Base-by-base conservation (phyloP, 805 yeast species). In the Yarrowia deformans region DNA sequence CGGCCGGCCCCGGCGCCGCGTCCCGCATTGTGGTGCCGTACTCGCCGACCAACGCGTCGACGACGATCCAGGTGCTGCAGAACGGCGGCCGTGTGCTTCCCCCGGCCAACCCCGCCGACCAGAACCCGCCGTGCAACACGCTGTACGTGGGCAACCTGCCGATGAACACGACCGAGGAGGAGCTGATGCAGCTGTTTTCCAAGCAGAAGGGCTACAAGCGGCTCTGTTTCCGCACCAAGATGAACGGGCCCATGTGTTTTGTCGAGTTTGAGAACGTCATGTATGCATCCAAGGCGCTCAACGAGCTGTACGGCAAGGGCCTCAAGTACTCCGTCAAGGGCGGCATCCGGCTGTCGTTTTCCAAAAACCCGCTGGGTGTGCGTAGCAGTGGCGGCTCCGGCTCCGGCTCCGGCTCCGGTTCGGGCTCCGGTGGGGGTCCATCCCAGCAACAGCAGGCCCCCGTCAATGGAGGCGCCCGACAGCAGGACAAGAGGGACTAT, bases 41-140 rank as follows among this genome's bases (percentile, higher is more conserved):
- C 69, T 74, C 76, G 19, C 77, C 78, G 13, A 73, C 73, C 12
- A 75, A 75, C 67, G 74, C 75, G 46, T 72, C 73, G 14, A 75
- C 74, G 55, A 76, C 81, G 5, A 71, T 78, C 35, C 79, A 79
- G 68, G 79, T 77, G 46, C 73, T 79, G 70, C 81, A 79, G 71
- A 77, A 72, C 61, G 81, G 81, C 12, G 81, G 81, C 13, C 74
- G 80, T 40, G 78, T 77, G 45, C 72, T 81, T 66, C 83, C 83
- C 6, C 83, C 83, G 1, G 97, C 97, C 0, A 94, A 94, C 75
- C 99, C 99, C 8, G 98, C 99, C 1, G 99, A 95, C 79, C 99
- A 95, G 80, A 95, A 95, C 77, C 98, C 99, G 3, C 99, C 99
- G 8, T 95, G 99, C 81, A 95, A 95, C 78, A 95, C 99, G 0